A percentile compares a stretch with the other conserved stretches of the same genome.
Conservation (phyloP, 1,139 yeast genomes). For the Debaryomyces fabryi region DNA sequence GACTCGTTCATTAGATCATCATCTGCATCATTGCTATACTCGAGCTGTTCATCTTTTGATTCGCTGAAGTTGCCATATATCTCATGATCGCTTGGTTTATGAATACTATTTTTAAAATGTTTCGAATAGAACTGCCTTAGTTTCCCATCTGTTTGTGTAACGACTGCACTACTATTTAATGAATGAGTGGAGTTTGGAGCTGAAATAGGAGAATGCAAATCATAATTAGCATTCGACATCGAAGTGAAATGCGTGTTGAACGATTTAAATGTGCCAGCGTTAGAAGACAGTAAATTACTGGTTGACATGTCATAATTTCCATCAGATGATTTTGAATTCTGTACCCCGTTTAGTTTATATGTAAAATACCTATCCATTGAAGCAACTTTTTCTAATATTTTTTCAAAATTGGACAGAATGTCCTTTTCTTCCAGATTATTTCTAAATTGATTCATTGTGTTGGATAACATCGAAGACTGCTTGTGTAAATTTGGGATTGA, state of each 20-base stretch:
- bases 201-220: neutral
- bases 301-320: neutral
- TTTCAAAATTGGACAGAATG: constrained; percentile 26
- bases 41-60: constrained; percentile 9
- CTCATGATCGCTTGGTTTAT: constrained; percentile 14
- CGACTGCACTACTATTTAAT: neutral
- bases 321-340: neutral
- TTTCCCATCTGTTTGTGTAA: neutral
- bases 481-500: neutral
- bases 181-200: neutral
- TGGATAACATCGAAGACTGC: constrained; percentile 12
- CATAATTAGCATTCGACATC: neutral
- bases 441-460: constrained; percentile 16
- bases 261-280: neutral
- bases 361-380: constrained; percentile 8
- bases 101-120: constrained; percentile 1
- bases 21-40: constrained; percentile 4
- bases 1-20: constrained; percentile 2
- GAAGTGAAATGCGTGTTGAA: neutral
- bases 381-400: constrained; percentile 23
- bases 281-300: constrained; percentile 1
- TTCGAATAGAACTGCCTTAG: neutral
- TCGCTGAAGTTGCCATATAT: constrained; percentile 31
- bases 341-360: neutral
- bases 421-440: constrained; percentile 11